phyloP scores from a whole-genome alignment of 768 basidiomycete species.

The Mycena rebaudengoi region DNA sequence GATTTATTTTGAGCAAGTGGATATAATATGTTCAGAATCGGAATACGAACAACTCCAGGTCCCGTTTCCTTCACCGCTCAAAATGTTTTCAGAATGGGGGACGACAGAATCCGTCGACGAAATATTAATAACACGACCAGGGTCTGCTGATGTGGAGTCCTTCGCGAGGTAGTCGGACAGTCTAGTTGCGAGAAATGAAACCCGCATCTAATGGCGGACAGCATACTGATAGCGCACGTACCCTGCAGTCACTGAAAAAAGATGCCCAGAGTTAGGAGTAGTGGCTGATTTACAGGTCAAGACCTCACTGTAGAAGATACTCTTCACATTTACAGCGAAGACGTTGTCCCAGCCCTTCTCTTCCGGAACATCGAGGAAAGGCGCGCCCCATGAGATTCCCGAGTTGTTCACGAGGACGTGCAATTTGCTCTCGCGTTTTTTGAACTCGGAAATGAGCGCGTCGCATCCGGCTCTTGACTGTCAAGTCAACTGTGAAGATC shows the following conservation, averaged over 20 bases:
- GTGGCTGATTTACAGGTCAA: background rate
- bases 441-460: conserved; percentile 56
- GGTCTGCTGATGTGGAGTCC: conserved; percentile 49
- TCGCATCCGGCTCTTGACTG: conserved; percentile 47
- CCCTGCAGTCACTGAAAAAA: conserved; percentile 25
- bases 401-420: conserved; percentile 74
- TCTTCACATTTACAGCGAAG: conserved; percentile 17
- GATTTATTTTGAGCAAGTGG: background rate
- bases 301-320: conserved; percentile 14
- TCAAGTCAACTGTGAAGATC: conserved; percentile 61
- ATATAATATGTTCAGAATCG: background rate
- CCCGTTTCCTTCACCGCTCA: conserved; percentile 26
- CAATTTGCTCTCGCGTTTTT: conserved; percentile 58
- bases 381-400: conserved; percentile 63
- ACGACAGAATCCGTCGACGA: conserved; percentile 27
- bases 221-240: background rate
- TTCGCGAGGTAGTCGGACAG: conserved; percentile 29
- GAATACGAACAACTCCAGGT: conserved; percentile 22
- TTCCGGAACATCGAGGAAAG: conserved; percentile 57
- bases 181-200: conserved; percentile 9
- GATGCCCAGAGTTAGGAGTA: background rate
- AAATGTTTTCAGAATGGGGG: conserved; percentile 21
- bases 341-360: conserved; percentile 29
- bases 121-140: conserved; percentile 69
- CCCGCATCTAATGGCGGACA: background rate